Evolutionary conservation across 345 rosid species (phyloP), one percentile per base, ranked within the genome.

Genomic region (Populus nigra): DNA sequence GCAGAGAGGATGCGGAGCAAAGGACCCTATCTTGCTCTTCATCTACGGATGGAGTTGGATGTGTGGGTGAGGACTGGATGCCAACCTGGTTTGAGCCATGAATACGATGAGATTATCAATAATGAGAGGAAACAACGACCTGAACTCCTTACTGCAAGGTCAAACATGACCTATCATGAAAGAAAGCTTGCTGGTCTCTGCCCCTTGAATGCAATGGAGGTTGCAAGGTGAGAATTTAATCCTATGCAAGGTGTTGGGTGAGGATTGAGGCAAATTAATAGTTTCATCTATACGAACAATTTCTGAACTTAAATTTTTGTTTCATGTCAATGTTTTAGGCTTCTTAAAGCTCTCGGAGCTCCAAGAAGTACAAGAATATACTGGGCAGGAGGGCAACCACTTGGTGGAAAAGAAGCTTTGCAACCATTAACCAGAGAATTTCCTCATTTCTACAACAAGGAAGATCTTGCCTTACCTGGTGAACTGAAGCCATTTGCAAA

Each of bases 11-110:
- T 96, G 97, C 75, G 77, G 76, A 91, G 86, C 80, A 88, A 89
- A 78, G 98, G 99, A 66, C 95, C 99, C 7, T 96, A 94, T 79
- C 83, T 94, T 76, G 97, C 97, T 20, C 91, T 96, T 79, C 99
- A 94, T 87, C 89, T 92, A 69, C 88, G 97, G 20, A 68, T 93
- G 88, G 98, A 96, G 86, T 92, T 92, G 84, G 98, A 92, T 70
- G 98, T 93, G 13, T 94, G 98, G 98, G 97, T 96, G 78, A 90
- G 97, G 83, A 94, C 97, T 16, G 98, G 97, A 22, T 96, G 99
- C 79, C 94, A 90, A 66, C 92, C 93, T n/a, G 99, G 97, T 76
- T 81, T 92, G 79, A 89, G 85, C 86, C 85, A 83, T 17, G 84
- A 89, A 78, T 93, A 87, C 47, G 97, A 96, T 39, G 97, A 91